Evolutionary conservation across 2,329 filamentous ascomycete species (phyloP), one percentile per base, ranked within the genome.

Genomic region (Penicillium freii): DNA sequence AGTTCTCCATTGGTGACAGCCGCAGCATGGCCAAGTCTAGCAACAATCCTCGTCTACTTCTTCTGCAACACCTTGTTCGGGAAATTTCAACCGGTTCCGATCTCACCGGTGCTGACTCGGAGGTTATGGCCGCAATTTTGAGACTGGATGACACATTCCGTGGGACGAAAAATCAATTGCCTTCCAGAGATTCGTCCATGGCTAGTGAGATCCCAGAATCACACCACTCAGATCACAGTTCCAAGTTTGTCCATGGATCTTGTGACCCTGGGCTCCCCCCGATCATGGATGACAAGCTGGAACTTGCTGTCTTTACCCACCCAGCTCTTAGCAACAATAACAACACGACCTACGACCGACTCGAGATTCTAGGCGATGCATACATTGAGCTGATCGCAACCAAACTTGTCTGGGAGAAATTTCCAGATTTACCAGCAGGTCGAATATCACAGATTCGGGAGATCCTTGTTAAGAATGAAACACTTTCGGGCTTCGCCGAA

Each of bases 351-450:
- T 97, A 97, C 73, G 92, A 97, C 68, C 84, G 85, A 19, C 84
- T 97, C 7, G 93, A 97, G 74, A 92, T 93, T 77, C 81, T 96
- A 8, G 93, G 93, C 7, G 93, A 97, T 71, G 88, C 90, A 21
- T 93, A 93, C 66, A 79, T 96, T 51, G 89, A 95, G 68, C 76
- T 92, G 51, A 85, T 92, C 46, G 85, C 92, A 6, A 87, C 89
- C 0, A 83, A 85, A 19, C 81, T 95, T 51, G 89, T 97, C 58
- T 90, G 86, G 73, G 79, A 86, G 57, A 89, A 85, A 9, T 94
- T 92, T 67, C 81, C 82, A 1, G 75, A 81, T 13, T 78, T 91
- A 10, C 71, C 84, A 0, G 81, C 88, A 0, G 92, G 92, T 3
- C 83, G 86, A 58, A 85, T 87, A 66, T 87, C 88, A 10, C 89